These are phyloP conservation scores for Linum lewisii DNA, from an alignment of 345 rosid genomes.

Conservation along the genomic window DNA sequence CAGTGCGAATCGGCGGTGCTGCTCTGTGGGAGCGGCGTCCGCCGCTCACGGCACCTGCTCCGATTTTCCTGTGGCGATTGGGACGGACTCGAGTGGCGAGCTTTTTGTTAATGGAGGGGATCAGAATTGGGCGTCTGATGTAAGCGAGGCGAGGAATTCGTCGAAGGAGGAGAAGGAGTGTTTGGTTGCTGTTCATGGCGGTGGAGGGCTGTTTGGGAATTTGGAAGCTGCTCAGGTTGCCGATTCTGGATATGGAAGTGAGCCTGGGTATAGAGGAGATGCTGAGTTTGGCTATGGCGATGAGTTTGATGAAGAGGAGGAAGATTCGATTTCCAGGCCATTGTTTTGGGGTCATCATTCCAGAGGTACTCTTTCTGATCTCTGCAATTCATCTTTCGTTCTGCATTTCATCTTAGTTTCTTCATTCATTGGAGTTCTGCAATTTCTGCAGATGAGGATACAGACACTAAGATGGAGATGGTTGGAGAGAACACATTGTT, in stretches of 20 bases:
- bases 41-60: conserved; percentile 83
- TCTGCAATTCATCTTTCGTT: too few species aligned
- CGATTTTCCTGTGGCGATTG: conserved; percentile 73
- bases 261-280: conserved; percentile 95
- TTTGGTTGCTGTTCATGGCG: conserved; percentile 22
- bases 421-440: not conserved
- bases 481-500: conserved; percentile 60
- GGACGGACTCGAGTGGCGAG: conserved; percentile 97
- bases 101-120: conserved; percentile 58
- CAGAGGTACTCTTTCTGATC: conserved; percentile 38
- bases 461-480: conserved; percentile 56
- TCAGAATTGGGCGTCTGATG: conserved; percentile 82
- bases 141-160: conserved; percentile 64
- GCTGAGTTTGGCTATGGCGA: conserved; percentile 93
- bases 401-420: too few species aligned
- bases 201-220: conserved; percentile 41
- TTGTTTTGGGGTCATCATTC: conserved; percentile 70
- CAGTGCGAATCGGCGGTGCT: conserved; percentile 76
- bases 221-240: conserved; percentile 48
- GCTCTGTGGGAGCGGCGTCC: conserved; percentile 81
- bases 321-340: conserved; percentile 55
- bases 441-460: conserved; percentile 13
- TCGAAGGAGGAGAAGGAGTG: conserved; percentile 45
- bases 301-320: conserved; percentile 92
- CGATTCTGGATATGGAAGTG: conserved; percentile 93